phyloP scores from a whole-genome alignment of 805 yeast species.

The Ogataea paradorogensis region DNA sequence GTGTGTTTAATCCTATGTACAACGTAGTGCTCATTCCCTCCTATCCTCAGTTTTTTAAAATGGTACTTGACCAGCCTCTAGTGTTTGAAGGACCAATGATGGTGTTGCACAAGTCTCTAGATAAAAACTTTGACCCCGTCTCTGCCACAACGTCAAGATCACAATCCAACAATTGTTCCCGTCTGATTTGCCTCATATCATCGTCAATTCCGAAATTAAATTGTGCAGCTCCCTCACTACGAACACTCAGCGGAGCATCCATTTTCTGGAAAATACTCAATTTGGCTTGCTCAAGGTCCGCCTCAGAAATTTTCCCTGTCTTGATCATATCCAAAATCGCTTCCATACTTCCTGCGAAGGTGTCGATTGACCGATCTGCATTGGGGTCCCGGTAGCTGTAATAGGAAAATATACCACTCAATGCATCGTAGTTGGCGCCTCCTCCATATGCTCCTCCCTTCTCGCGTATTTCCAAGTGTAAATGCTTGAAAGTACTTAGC shows the following conservation, averaged over 20 bases:
- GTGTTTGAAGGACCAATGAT: constrained; percentile 11
- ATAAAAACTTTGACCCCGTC: background rate
- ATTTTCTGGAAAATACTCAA: constrained; percentile 85
- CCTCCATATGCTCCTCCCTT: constrained; percentile 99
- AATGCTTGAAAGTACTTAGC: constrained; percentile 72
- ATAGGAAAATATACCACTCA: constrained; percentile 75
- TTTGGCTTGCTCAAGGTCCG: constrained; percentile 85
- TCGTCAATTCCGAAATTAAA: constrained; percentile 72
- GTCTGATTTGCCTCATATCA: constrained; percentile 74
- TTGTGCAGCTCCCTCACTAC: constrained; percentile 66
- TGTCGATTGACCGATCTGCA: constrained; percentile 62
- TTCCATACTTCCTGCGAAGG: constrained; percentile 52
- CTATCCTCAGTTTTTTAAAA: background rate
- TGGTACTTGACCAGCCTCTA: background rate
- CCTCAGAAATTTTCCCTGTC: constrained; percentile 33
- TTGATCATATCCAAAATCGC: constrained; percentile 38
- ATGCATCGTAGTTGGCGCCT: constrained; percentile 78
- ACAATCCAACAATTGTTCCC: constrained; percentile 71
- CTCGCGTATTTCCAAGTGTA: constrained; percentile 89
- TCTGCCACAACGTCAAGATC: constrained; percentile 50
- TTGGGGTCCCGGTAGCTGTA: constrained; percentile 96
- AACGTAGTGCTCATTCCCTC: background rate
- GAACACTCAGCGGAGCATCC: constrained; percentile 84
- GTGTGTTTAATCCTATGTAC: background rate
- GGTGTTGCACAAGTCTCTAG: constrained; percentile 3